phyloP scores from a whole-genome alignment of 257 asterid genomes.

The Ajuga chamaepitys region DNA sequence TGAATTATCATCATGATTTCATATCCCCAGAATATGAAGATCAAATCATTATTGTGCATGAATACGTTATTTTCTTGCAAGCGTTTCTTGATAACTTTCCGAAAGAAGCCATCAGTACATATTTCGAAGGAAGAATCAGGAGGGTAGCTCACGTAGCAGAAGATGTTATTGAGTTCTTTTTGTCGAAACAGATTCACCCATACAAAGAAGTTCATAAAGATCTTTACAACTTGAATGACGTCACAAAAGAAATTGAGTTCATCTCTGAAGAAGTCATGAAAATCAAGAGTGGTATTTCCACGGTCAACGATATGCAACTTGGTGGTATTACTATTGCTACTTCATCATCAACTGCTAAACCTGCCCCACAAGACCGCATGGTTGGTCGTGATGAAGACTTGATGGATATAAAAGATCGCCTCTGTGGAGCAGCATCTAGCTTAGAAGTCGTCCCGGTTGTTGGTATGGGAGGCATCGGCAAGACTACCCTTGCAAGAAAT shows the following conservation, averaged over 20 bases:
- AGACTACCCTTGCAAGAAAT: background rate
- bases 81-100: background rate
- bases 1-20: background rate
- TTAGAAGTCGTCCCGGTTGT: background rate
- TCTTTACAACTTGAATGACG: background rate
- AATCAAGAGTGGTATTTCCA: background rate
- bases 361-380: background rate
- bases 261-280: background rate
- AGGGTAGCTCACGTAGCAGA: background rate
- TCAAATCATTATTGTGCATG: background rate
- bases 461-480: conserved; percentile 3
- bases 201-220: background rate
- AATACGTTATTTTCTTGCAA: background rate
- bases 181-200: background rate
- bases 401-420: background rate
- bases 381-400: background rate
- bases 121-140: background rate
- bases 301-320: background rate
- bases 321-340: background rate
- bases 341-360: background rate
- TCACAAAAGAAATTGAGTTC: background rate
- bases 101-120: background rate
- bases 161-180: background rate
- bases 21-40: background rate
- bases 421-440: background rate